Evolutionary conservation across 345 rosid genomes (phyloP).

Genomic region (Mallotus nudiflorus): DNA sequence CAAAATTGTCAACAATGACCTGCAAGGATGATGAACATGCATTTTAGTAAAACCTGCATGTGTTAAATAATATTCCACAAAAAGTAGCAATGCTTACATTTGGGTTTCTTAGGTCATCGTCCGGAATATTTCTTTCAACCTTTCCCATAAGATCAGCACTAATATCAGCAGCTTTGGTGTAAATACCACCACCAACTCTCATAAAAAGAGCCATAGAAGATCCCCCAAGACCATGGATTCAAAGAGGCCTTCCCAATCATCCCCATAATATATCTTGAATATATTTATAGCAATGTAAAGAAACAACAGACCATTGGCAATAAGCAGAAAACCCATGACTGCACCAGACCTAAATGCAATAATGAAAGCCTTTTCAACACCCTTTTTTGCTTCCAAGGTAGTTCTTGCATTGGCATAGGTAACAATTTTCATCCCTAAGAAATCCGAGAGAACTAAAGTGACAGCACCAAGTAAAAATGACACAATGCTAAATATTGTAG

Average conservation of each 20-base stretch:
- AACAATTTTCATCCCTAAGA: conserved; percentile 53
- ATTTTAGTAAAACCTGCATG: neutral
- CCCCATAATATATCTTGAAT: conserved; percentile 66
- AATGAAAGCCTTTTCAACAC: conserved; percentile 54
- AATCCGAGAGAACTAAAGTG: conserved; percentile 43
- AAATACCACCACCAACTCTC: conserved; percentile 77
- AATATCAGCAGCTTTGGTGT: conserved; percentile 75
- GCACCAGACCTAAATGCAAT: conserved; percentile 66
- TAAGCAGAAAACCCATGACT: conserved; percentile 78
- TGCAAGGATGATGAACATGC: conserved; percentile 20
- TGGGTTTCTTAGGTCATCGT: conserved; percentile 78
- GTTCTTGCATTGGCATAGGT: conserved; percentile 55
- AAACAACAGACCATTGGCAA: conserved; percentile 70
- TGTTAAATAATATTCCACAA: neutral
- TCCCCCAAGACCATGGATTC: conserved; percentile 75
- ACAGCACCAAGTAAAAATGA: conserved; percentile 51
- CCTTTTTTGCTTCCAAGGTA: conserved; percentile 49
- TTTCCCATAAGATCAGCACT: conserved; percentile 81
- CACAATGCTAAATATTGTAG: conserved; percentile 39
- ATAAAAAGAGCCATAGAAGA: conserved; percentile 85
- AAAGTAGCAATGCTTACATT: conserved; percentile 44
- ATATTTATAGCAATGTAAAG: conserved; percentile 60
- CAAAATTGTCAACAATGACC: conserved; percentile 79
- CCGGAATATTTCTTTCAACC: conserved; percentile 73
- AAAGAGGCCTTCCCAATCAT: conserved; percentile 77